Conservation (phyloP, 176 grass and related monocot species). For the Aegilops bicornis region DNA sequence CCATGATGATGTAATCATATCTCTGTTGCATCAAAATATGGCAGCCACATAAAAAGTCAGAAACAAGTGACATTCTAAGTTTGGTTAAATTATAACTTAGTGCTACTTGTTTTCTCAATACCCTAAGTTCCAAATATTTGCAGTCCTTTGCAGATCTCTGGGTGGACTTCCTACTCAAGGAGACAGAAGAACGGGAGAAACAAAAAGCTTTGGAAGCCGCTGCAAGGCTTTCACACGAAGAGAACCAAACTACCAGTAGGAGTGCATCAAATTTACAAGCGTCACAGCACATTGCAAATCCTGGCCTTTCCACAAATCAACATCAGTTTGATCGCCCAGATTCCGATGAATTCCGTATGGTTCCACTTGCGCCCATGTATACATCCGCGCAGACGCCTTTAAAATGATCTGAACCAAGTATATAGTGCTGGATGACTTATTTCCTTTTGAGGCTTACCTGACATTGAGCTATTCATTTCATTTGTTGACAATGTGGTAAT, state of each 20-base stretch:
- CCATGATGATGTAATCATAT: background rate
- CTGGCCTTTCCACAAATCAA: conserved; percentile 32
- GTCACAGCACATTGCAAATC: conserved; percentile 22
- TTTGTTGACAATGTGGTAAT: conserved; percentile 42
- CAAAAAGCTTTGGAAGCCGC: conserved; percentile 54
- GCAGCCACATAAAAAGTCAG: background rate
- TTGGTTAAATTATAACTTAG: background rate
- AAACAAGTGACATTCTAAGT: background rate
- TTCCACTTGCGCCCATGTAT: conserved; percentile 39
- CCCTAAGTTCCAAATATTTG: background rate
- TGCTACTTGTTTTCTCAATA: background rate
- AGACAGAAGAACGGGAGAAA: conserved; percentile 95
- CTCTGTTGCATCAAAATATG: background rate
- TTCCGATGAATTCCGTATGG: conserved; percentile 44
- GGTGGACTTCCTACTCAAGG: conserved; percentile 98
- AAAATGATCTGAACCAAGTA: conserved; percentile 29
- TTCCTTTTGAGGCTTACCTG: background rate
- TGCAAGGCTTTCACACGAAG: conserved; percentile 29
- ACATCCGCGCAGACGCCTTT: background rate
- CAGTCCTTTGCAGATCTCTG: conserved; percentile 93
- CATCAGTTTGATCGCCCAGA: conserved; percentile 26
- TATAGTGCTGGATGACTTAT: conserved; percentile 12
- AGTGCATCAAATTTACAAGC: background rate
- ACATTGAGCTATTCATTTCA: conserved; percentile 42
- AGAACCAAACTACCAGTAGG: conserved; percentile 7